These are phyloP conservation scores for Scedosporium minutisporum DNA, from an alignment of 2,329 filamentous ascomycete genomes.

Conservation along the genomic window DNA sequence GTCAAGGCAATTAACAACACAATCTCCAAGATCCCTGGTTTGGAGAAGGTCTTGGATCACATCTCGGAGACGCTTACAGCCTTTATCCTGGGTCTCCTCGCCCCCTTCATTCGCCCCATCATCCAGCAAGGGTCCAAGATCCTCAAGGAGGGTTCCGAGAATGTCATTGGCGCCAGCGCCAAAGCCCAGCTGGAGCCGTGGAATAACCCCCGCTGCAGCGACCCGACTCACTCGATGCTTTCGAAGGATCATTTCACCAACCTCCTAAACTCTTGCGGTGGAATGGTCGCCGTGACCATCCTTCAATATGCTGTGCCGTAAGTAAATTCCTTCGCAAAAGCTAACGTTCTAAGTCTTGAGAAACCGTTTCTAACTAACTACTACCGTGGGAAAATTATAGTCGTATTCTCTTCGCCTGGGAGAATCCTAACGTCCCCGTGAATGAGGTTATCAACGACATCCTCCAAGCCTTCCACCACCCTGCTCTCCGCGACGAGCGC, in stretches of 20 bases:
- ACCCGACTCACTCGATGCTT: conserved; percentile 74
- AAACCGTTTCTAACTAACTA: too few species aligned
- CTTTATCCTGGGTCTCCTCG: conserved; percentile 82
- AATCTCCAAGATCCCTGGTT: conserved; percentile 83
- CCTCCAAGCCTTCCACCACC: conserved; percentile 80
- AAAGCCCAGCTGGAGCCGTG: conserved; percentile 72
- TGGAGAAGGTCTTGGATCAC: conserved; percentile 83
- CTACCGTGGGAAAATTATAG: conserved; percentile 1
- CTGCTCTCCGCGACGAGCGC: conserved; percentile 64
- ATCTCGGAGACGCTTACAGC: conserved; percentile 88
- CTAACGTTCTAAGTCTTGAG: too few species aligned
- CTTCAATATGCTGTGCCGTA: conserved; percentile 79
- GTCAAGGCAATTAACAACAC: conserved; percentile 77
- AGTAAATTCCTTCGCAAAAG: conserved; percentile 18
- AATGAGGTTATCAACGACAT: conserved; percentile 78
- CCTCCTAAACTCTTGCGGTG: conserved; percentile 66
- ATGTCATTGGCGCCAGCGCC: conserved; percentile 57
- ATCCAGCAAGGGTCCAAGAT: conserved; percentile 78
- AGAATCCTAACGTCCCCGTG: conserved; percentile 72
- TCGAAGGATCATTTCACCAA: conserved; percentile 82
- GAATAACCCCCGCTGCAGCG: conserved; percentile 63
- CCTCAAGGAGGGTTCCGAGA: conserved; percentile 76
- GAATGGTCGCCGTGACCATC: conserved; percentile 62
- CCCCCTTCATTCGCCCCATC: conserved; percentile 85
- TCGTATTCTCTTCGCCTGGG: conserved; percentile 85